Conservation (phyloP, 1,284 basidiomycete species). For the Leccinum angustisporum region DNA sequence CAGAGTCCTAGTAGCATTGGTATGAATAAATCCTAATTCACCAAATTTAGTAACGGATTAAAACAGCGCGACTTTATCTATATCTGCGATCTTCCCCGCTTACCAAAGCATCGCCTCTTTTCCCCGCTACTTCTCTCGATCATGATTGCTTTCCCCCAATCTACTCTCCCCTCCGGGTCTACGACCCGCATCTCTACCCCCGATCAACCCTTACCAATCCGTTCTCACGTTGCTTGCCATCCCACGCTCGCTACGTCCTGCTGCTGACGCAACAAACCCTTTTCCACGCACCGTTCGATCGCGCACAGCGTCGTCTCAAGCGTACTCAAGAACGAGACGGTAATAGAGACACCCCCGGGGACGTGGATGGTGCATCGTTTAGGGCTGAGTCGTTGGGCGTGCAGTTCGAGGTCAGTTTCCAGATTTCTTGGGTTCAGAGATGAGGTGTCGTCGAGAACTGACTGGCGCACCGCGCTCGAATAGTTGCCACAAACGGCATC, state of each 20-base stretch:
- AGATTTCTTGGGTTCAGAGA: neutral
- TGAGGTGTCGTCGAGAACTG: too few species aligned
- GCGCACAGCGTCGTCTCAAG: slow-evolving; percentile 90
- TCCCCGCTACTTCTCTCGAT: too few species aligned
- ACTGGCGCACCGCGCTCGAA: slow-evolving; percentile 1
- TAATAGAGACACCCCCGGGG: slow-evolving; percentile 83
- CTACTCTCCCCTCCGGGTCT: too few species aligned
- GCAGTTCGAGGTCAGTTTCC: slow-evolving; percentile 78
- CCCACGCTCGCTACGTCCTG: slow-evolving; percentile 71
- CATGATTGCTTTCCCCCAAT: too few species aligned
- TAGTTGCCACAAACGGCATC: slow-evolving; percentile 88
- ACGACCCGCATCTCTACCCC: too few species aligned
- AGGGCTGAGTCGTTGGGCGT: slow-evolving; percentile 77
- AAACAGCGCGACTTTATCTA: too few species aligned
- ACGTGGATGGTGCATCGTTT: slow-evolving; percentile 75
- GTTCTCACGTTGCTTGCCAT: slow-evolving; percentile 92
- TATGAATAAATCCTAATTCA: too few species aligned
- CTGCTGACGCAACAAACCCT: slow-evolving; percentile 81
- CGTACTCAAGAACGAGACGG: slow-evolving; percentile 91
- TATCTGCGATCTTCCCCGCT: too few species aligned
- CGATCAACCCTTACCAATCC: slow-evolving; percentile 68
- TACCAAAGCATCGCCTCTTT: too few species aligned
- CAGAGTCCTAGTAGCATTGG: too few species aligned
- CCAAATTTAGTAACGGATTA: too few species aligned
- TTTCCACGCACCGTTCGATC: slow-evolving; percentile 84